These are phyloP conservation scores for Agroathelia rolfsii DNA, from an alignment of 1,284 basidiomycete species.

Conservation along the genomic window DNA sequence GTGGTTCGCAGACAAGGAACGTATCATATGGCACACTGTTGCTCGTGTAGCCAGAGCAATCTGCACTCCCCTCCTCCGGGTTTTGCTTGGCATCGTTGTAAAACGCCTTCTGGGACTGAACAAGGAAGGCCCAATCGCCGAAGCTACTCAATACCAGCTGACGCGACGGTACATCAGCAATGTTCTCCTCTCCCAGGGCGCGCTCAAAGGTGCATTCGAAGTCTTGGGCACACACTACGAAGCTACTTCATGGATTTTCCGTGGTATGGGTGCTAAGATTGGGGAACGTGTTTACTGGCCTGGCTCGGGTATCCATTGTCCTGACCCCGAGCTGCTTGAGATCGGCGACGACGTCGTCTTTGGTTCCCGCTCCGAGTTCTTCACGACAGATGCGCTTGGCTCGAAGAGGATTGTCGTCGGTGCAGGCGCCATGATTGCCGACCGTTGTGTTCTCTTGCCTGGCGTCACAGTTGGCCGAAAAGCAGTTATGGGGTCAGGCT, in stretches of 20 bases:
- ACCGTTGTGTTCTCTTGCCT: slow-evolving; percentile 34
- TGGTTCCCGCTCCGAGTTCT: slow-evolving; percentile 34
- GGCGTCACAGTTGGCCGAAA: slow-evolving; percentile 28
- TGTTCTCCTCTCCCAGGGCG: slow-evolving; percentile 17
- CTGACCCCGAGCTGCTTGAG: slow-evolving; percentile 35
- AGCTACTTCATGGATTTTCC: slow-evolving; percentile 29
- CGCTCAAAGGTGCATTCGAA: slow-evolving; percentile 18
- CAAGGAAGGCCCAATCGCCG: slow-evolving; percentile 12
- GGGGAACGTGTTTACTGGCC: slow-evolving; percentile 41
- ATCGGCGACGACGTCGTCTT: slow-evolving; percentile 38
- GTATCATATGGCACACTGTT: slow-evolving; percentile 28
- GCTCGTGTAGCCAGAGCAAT: slow-evolving; percentile 29
- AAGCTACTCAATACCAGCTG: slow-evolving; percentile 15
- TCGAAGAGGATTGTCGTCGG: slow-evolving; percentile 28
- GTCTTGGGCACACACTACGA: slow-evolving; percentile 22
- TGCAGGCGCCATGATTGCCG: slow-evolving; percentile 37
- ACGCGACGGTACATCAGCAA: slow-evolving; percentile 19
- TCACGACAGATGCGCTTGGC: slow-evolving; percentile 32
- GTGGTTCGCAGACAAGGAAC: slow-evolving; percentile 32
- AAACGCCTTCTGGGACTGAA: slow-evolving; percentile 30
- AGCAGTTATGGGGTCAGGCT: slow-evolving; percentile 36
- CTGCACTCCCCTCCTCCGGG: slow-evolving; percentile 27
- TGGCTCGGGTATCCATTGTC: slow-evolving; percentile 32
- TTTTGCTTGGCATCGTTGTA: slow-evolving; percentile 28
- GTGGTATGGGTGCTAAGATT: slow-evolving; percentile 36